Evolutionary conservation across 2,329 filamentous ascomycete species (phyloP).

Genomic region (Stemphylium lycopersici): DNA sequence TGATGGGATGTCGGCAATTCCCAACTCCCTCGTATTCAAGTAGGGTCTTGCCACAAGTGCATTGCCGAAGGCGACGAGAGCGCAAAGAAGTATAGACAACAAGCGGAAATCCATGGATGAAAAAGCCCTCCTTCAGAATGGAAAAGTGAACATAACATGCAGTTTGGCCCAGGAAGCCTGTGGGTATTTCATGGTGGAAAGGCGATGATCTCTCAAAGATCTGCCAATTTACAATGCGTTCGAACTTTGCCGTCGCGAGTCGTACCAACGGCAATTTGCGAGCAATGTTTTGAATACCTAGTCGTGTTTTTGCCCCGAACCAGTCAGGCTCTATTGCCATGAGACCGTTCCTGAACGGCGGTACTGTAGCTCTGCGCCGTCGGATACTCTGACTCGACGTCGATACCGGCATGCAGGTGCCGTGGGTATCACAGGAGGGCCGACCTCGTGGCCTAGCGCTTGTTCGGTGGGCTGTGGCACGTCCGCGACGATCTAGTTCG

Average conservation of each 20-base stretch:
- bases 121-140: not conserved
- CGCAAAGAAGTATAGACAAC: not conserved
- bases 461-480: too few relatives aligned
- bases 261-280: not conserved
- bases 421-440: too few relatives aligned
- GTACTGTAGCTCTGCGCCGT: too few relatives aligned
- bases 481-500: too few relatives aligned
- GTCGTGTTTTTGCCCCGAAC: too few relatives aligned
- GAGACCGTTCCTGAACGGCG: too few relatives aligned
- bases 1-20: conserved; percentile 24
- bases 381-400: too few relatives aligned
- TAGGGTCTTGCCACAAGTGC: not conserved
- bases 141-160: conserved; percentile 1
- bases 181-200: too few relatives aligned
- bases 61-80: not conserved
- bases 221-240: not conserved
- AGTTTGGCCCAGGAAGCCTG: too few relatives aligned
- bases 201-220: not conserved
- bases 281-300: not conserved
- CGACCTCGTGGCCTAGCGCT: too few relatives aligned
- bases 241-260: not conserved
- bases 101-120: conserved; percentile 5
- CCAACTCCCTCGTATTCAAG: conserved; percentile 6
- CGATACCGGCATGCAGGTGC: too few relatives aligned
- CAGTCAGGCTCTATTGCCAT: too few relatives aligned